These are phyloP conservation scores for Fusarium cyanostomum DNA, from an alignment of 2,329 filamentous ascomycete species.

Conservation along the genomic window DNA sequence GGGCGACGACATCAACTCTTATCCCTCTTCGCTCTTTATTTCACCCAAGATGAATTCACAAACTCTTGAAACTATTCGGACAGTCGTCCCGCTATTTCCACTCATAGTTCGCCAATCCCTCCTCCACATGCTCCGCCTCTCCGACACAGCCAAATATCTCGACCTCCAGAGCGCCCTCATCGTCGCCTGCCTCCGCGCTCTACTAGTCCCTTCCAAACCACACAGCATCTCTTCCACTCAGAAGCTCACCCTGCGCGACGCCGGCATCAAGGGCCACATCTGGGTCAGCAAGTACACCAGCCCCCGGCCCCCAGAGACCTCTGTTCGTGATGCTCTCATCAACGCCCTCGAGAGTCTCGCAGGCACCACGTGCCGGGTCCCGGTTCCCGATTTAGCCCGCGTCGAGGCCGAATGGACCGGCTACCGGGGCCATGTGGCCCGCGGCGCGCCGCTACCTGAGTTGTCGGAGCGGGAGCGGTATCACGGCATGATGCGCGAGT, in stretches of 20 bases:
- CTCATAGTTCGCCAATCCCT: conserved; percentile 69
- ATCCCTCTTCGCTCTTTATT: not conserved
- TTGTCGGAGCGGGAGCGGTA: conserved; percentile 74
- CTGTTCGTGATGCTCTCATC: conserved; percentile 66
- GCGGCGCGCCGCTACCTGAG: conserved; percentile 60
- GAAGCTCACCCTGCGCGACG: conserved; percentile 67
- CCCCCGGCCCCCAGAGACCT: conserved; percentile 65
- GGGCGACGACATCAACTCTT: not conserved
- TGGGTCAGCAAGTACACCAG: conserved; percentile 81
- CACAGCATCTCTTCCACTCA: conserved; percentile 70
- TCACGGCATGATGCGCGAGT: conserved; percentile 72
- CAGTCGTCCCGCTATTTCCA: conserved; percentile 66
- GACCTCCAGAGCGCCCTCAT: conserved; percentile 79
- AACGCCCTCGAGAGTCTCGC: conserved; percentile 57
- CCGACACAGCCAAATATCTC: conserved; percentile 77
- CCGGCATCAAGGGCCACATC: conserved; percentile 77
- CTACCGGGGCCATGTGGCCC: conserved; percentile 65
- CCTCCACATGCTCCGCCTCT: conserved; percentile 72
- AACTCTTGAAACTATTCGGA: conserved; percentile 32
- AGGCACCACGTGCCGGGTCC: conserved; percentile 20
- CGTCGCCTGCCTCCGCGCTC: conserved; percentile 75
- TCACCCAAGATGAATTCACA: conserved; percentile 14
- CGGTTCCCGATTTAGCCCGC: conserved; percentile 62
- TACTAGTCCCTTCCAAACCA: conserved; percentile 60
- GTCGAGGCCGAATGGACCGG: conserved; percentile 82